Evolutionary conservation across 257 asterid species (phyloP).

Genomic region (Solanum chmielewskii): DNA sequence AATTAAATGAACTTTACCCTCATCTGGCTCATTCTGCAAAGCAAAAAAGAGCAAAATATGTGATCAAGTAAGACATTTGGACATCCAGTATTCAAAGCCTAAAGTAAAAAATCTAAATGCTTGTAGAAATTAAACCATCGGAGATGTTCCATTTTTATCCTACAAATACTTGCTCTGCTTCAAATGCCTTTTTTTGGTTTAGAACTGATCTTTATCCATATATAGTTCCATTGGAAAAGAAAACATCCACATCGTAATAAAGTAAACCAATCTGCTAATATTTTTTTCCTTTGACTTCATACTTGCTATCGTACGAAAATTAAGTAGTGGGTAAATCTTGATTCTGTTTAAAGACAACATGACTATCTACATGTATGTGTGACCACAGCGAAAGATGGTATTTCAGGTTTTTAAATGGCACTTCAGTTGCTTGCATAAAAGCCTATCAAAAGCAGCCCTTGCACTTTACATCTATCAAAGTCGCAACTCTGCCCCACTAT

Average conservation of each 20-base stretch:
- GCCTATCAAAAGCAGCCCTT: neutral
- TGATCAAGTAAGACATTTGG: neutral
- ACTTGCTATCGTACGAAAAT: neutral
- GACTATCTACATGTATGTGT: neutral
- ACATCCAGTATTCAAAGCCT: neutral
- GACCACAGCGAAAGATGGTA: neutral
- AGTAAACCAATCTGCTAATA: neutral
- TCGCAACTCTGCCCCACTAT: neutral
- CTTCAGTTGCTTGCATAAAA: neutral
- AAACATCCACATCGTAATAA: neutral
- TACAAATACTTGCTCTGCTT: neutral
- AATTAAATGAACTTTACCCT: conserved; percentile 48
- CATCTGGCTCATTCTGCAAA: conserved; percentile 52
- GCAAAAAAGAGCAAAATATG: neutral
- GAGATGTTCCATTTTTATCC: neutral
- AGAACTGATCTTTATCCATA: neutral
- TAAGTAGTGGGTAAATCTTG: neutral
- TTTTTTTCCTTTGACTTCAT: neutral
- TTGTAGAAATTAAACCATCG: neutral
- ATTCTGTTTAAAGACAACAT: neutral
- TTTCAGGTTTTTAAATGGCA: neutral
- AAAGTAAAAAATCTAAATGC: neutral
- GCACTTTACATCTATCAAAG: neutral
- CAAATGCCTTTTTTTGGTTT: neutral
- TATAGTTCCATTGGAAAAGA: neutral